These are phyloP conservation scores for Fistulifera solaris DNA, from an alignment of 108 stramenopile species.

Conservation along the genomic window DNA sequence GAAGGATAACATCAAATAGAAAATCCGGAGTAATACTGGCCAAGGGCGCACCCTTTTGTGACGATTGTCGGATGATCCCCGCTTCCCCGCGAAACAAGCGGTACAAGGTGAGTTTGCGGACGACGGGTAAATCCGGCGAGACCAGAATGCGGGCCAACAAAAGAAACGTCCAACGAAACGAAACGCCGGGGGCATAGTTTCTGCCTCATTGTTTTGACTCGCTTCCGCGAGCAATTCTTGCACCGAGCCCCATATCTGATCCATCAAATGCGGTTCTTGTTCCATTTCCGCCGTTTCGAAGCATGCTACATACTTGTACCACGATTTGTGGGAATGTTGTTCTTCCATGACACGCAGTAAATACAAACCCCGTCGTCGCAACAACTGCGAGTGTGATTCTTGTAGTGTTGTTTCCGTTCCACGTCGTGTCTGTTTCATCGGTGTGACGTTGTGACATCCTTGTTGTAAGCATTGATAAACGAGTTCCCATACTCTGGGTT, in stretches of 20 bases:
- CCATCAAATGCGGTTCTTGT: conserved; percentile 66
- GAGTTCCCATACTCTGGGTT: conserved; percentile 42
- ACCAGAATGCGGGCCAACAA: conserved; percentile 47
- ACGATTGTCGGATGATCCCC: conserved; percentile 17
- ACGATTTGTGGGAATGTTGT: conserved; percentile 5
- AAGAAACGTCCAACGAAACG: conserved; percentile 56
- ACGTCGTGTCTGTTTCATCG: conserved; percentile 16
- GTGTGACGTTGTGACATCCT: conserved; percentile 12
- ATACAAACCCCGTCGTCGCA: conserved; percentile 56
- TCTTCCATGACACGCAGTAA: conserved; percentile 31
- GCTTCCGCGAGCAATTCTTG: neutral
- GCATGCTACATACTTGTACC: conserved; percentile 67
- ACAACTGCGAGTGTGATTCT: too few relatives aligned
- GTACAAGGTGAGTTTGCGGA: conserved; percentile 68
- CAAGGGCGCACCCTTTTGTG: conserved; percentile 18
- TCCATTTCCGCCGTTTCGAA: conserved; percentile 82
- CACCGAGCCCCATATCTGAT: conserved; percentile 73
- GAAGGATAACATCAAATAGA: conserved; percentile 46
- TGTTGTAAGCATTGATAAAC: conserved; percentile 40
- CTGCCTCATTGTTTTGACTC: neutral
- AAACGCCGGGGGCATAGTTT: conserved; percentile 17
- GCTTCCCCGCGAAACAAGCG: conserved; percentile 50
- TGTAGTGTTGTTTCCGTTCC: conserved; percentile 8
- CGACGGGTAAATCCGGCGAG: conserved; percentile 44
- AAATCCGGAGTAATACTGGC: conserved; percentile 33